Evolutionary conservation across 202 grass and related monocot species (phyloP).

Genomic region (Digitaria exilis): DNA sequence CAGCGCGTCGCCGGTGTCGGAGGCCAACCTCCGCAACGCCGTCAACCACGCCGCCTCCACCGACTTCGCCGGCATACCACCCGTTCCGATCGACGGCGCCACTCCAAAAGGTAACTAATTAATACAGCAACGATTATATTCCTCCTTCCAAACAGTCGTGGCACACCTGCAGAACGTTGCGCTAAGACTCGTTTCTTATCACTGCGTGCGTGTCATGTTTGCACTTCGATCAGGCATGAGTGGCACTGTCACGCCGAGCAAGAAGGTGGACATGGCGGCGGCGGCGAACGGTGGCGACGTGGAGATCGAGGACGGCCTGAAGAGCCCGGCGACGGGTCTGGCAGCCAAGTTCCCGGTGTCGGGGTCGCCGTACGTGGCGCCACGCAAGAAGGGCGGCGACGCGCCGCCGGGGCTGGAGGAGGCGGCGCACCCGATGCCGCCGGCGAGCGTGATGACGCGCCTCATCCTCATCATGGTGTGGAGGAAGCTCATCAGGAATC

Average conservation of each 20-base stretch:
- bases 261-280: slow-evolving; percentile 42
- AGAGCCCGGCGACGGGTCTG: slow-evolving; percentile 46
- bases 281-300: slow-evolving; percentile 35
- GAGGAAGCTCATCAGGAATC: slow-evolving; percentile 98
- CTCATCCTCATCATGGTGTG: slow-evolving; percentile 99
- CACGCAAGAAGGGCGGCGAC: slow-evolving; percentile 63
- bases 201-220: neutral
- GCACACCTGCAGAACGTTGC: neutral
- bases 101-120: slow-evolving; percentile 68
- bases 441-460: slow-evolving; percentile 92
- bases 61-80: slow-evolving; percentile 54
- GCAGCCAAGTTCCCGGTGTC: slow-evolving; percentile 76
- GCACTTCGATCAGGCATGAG: slow-evolving; percentile 38
- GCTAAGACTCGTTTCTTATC: neutral
- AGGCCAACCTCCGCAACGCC: slow-evolving; percentile 90
- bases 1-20: slow-evolving; percentile 92
- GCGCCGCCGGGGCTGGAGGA: slow-evolving; percentile 65
- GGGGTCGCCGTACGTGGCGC: slow-evolving; percentile 74
- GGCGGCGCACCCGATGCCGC: slow-evolving; percentile 87
- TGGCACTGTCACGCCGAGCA: slow-evolving; percentile 64
- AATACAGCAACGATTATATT: neutral
- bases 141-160: neutral
- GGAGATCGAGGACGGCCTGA: slow-evolving; percentile 80
- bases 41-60: slow-evolving; percentile 87
- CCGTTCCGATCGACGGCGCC: slow-evolving; percentile 43